These are phyloP conservation scores for Isoetes taiwanensis DNA, from an alignment of 75 land plant species.

Conservation along the genomic window DNA sequence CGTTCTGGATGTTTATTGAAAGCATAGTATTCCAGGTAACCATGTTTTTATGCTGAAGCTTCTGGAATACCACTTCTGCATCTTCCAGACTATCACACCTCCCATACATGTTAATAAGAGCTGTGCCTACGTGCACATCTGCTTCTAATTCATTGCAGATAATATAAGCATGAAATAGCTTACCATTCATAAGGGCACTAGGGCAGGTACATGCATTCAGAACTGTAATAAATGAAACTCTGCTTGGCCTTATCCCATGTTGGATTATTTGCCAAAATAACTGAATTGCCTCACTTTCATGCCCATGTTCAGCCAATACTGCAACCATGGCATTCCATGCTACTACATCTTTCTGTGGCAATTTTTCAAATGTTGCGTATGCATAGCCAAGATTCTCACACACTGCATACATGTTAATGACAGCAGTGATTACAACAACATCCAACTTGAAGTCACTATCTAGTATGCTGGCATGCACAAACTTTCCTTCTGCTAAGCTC, in stretches of 20 bases:
- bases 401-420: too few relatives aligned
- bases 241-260: neutral
- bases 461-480: too few relatives aligned
- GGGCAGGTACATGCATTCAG: neutral
- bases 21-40: slow-evolving; percentile 40
- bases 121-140: neutral
- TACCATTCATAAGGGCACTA: neutral
- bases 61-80: neutral
- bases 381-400: too few relatives aligned
- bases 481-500: too few relatives aligned
- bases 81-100: neutral
- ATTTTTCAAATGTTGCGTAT: too few relatives aligned
- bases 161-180: neutral
- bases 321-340: slow-evolving; percentile 2
- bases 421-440: too few relatives aligned
- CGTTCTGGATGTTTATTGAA: slow-evolving; percentile 31
- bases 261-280: neutral
- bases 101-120: slow-evolving; percentile 1
- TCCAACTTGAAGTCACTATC: too few relatives aligned
- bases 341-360: too few relatives aligned
- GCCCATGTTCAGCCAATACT: neutral
- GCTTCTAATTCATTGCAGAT: too few relatives aligned
- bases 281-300: neutral
- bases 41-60: slow-evolving; percentile 3
- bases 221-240: neutral